Conservation (phyloP, 2,329 filamentous ascomycete genomes). For the Fusarium longipes region DNA sequence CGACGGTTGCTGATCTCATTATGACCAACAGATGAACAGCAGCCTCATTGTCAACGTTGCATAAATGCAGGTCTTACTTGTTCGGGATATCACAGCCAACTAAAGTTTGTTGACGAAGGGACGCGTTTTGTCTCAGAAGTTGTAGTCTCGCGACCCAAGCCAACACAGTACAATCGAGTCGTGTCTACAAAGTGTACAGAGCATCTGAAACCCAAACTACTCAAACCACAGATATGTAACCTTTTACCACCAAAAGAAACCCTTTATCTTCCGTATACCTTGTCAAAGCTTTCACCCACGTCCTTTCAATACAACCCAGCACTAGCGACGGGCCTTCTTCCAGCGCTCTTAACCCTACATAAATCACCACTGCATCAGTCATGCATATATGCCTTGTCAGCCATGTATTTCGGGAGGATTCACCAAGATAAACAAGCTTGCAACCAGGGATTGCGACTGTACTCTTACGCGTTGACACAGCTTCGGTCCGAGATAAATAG, state of each 20-base stretch:
- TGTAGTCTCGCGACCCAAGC: background rate
- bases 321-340: background rate
- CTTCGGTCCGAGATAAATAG: slow-evolving; percentile 17
- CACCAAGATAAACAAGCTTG: slow-evolving; percentile 14
- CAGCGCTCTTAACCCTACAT: slow-evolving; percentile 1
- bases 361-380: slow-evolving; percentile 15
- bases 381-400: slow-evolving; percentile 17
- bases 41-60: slow-evolving; percentile 28
- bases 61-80: slow-evolving; percentile 24
- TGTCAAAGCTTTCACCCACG: slow-evolving; percentile 17
- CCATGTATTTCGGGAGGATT: slow-evolving; percentile 25
- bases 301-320: background rate
- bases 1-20: background rate
- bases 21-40: slow-evolving; percentile 17
- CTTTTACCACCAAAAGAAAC: slow-evolving; percentile 5
- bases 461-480: slow-evolving; percentile 20
- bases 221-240: background rate
- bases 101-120: slow-evolving; percentile 31
- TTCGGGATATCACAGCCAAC: slow-evolving; percentile 27
- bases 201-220: background rate
- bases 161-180: background rate
- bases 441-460: slow-evolving; percentile 8
- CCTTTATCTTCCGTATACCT: slow-evolving; percentile 23
- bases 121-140: background rate
- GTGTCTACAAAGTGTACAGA: background rate